Conservation (phyloP, 306 rosid species). For the Cucurbita ficifolia region DNA sequence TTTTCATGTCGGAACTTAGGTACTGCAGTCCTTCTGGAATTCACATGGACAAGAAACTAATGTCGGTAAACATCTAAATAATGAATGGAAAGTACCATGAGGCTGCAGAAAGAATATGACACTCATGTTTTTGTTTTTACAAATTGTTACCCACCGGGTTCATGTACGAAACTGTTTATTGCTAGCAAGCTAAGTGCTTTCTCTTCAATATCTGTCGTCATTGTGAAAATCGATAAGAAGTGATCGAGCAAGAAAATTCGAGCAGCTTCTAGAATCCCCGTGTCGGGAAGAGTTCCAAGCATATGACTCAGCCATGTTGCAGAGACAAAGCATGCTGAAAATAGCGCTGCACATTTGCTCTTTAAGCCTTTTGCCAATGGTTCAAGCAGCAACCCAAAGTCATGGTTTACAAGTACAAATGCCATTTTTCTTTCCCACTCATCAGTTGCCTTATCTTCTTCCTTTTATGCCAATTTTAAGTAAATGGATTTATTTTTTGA, state of each 20-base stretch:
- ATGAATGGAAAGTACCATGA: background rate
- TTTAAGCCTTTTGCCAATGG: constrained; percentile 76
- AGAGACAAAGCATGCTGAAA: constrained; percentile 54
- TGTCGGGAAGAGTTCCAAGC: constrained; percentile 70
- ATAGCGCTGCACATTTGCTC: constrained; percentile 45
- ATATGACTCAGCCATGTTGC: constrained; percentile 78
- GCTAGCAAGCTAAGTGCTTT: constrained; percentile 79
- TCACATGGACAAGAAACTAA: constrained; percentile 15
- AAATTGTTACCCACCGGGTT: constrained; percentile 39
- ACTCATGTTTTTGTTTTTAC: background rate
- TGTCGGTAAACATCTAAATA: background rate
- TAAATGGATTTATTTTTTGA: background rate
- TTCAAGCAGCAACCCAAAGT: constrained; percentile 77
- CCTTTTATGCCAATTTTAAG: constrained; percentile 27
- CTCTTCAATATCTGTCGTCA: constrained; percentile 48
- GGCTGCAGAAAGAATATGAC: background rate
- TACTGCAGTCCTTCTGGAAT: constrained; percentile 60
- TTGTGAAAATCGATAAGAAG: constrained; percentile 48
- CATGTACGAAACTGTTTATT: constrained; percentile 50
- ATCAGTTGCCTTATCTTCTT: constrained; percentile 63
- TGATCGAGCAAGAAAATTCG: constrained; percentile 58
- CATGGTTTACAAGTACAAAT: constrained; percentile 61
- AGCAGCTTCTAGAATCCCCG: constrained; percentile 72
- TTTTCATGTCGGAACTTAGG: constrained; percentile 39
- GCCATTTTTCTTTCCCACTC: constrained; percentile 88